Evolutionary conservation across 108 stramenopile species (phyloP).

Genomic region (Seminavis robusta): DNA sequence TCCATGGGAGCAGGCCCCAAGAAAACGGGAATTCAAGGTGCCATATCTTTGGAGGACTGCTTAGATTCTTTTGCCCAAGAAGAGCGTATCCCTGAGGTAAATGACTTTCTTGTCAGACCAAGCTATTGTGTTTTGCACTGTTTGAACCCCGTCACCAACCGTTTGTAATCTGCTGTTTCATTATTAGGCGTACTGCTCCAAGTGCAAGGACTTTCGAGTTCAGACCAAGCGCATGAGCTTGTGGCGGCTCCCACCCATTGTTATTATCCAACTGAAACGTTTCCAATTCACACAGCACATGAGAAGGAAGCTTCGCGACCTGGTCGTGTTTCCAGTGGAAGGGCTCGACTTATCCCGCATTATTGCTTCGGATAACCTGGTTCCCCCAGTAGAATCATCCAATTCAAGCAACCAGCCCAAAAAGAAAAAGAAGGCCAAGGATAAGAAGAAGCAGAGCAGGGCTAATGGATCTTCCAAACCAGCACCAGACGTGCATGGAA

Average conservation of each 20-base stretch:
- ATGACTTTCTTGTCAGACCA: no score
- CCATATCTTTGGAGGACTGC: slow-evolving; percentile 83
- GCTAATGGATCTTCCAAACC: neutral
- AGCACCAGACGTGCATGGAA: neutral
- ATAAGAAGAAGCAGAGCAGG: neutral
- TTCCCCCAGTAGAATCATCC: neutral
- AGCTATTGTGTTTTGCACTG: neutral
- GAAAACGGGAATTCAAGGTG: slow-evolving; percentile 47
- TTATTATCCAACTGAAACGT: slow-evolving; percentile 96
- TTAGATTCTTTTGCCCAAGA: slow-evolving; percentile 84
- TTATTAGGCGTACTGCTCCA: slow-evolving; percentile 67
- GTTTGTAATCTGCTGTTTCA: neutral
- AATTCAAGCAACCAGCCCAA: neutral
- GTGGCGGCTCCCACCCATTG: slow-evolving; percentile 91
- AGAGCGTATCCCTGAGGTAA: slow-evolving; percentile 85
- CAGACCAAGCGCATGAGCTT: slow-evolving; percentile 87
- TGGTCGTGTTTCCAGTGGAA: slow-evolving; percentile 89
- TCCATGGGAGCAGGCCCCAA: slow-evolving; percentile 52
- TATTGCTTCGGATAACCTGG: slow-evolving; percentile 48
- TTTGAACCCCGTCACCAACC: neutral
- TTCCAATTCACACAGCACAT: slow-evolving; percentile 90
- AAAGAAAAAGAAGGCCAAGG: slow-evolving; percentile 1
- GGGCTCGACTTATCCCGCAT: slow-evolving; percentile 85
- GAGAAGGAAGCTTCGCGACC: slow-evolving; percentile 89
- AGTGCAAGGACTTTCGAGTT: slow-evolving; percentile 87